Evolutionary conservation across 2,329 filamentous ascomycete genomes (phyloP), one percentile per base, ranked within the genome.

Genomic region (Helminthosporium solani): DNA sequence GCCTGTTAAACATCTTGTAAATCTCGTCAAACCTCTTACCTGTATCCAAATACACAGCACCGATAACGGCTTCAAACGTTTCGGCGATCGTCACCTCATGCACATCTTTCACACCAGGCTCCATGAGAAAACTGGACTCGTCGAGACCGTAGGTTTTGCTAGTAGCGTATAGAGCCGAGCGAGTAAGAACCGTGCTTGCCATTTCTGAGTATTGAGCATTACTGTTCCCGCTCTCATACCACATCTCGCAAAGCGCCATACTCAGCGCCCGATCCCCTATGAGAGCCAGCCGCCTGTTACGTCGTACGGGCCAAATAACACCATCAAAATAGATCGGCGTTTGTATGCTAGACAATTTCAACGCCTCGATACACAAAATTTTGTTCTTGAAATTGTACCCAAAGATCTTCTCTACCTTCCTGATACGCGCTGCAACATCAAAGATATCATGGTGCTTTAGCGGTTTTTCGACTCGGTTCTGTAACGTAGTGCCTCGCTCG

Each of bases 31-130:
- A 9, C 8, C 23, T 39, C 11, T 52, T 30, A 11, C 38, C 42
- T 14, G 55, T 58, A 40, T 62, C 59, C 23, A 58, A 21, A 36
- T 59, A 60, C 2, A 60, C 38, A 30, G 59, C 59, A n/a, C 57
- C 59, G 12, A 62, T 27, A 27, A 62, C 44, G 9, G 59, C 54
- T 40, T 60, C 57, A 14, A 62, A 44, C 4, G 56, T 48, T 39
- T 62, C 59, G 5, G 56, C 52, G 11, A 58, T 40, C 8, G 44
- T n/a, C 30, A 49, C 20, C 3, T 23, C 25, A 14, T 21, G 28
- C n/a, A 27, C 15, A 2, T 5, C 11, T 7, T 18, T 6, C 9
- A 12, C 6, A 19, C 23, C 23, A 25, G 23, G 23, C 23, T 5
- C 6, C 14, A 16, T 6, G 11, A 47, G 18, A 9, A 60, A 18